Conservation (phyloP, 2,329 filamentous ascomycete genomes). For the Periconia digitata region DNA sequence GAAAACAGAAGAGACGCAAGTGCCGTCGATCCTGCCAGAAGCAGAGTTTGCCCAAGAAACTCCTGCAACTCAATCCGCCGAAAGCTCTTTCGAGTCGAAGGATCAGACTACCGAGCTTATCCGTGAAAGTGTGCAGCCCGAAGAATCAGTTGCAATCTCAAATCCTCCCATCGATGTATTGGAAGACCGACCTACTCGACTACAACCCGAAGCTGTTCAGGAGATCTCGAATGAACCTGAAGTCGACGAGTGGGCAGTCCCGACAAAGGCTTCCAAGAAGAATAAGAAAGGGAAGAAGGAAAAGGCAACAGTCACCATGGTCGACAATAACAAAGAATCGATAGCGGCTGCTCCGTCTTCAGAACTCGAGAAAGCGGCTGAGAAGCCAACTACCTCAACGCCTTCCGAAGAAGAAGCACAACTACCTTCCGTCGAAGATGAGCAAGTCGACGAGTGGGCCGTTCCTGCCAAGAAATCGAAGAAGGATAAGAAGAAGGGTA, state of each 20-base stretch:
- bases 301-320: constrained; percentile 11
- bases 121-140: not conserved
- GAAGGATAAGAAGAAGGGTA: constrained; percentile 32
- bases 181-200: not conserved
- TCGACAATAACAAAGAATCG: constrained; percentile 1
- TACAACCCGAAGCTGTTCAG: not conserved
- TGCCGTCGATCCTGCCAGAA: not conserved
- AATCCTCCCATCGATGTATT: not conserved
- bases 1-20: constrained; percentile 3
- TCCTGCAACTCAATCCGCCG: not conserved
- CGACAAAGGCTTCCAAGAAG: constrained; percentile 32
- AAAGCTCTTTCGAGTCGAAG: constrained; percentile 3
- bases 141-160: constrained; percentile 1
- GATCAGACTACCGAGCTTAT: constrained; percentile 4
- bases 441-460: constrained; percentile 17
- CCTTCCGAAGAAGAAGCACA: constrained; percentile 9
- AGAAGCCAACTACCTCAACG: constrained; percentile 1
- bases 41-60: not conserved
- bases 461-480: constrained; percentile 24
- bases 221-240: constrained; percentile 3
- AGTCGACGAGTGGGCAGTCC: constrained; percentile 7
- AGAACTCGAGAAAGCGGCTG: constrained; percentile 8
- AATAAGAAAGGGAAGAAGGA: constrained; percentile 36
- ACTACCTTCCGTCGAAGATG: constrained; percentile 6
- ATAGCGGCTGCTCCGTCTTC: not conserved